Base-by-base conservation (phyloP, 2,329 filamentous ascomycete genomes). In the Shiraia sp. region DNA sequence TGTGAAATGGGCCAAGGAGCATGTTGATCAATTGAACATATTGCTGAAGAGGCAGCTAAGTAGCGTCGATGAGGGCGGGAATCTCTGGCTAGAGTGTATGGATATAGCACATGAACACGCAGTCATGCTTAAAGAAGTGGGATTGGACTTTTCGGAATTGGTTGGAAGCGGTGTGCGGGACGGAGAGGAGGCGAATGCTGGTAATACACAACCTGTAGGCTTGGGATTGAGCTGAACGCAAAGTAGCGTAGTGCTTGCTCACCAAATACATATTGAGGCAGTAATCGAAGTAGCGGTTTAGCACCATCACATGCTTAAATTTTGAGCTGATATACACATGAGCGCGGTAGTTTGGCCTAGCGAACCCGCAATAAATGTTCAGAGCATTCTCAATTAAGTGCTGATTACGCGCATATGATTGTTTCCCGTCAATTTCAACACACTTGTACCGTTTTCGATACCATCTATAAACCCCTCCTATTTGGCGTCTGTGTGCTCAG, bases 1-100 rank as follows among this genome's bases (percentile, higher is more conserved):
- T 58, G 92, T 99, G 59, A 95, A 92, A 65, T 99, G 93, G 93
- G 91, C 90, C n/a, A 97, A 96, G 70, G 87, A 93, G 57, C 85
- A 95, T 65, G 83, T 97, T 1, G 91, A 96, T 57, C 84, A 84
- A 2, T 97, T 97, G 75, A 97, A 96, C 60, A 79, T 78, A 32
- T 83, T 93, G 36, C 76, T 99, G 26, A 82, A 80, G 25, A 79
- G 92, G 45, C 93, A 97, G 71, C 75, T 99, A 47, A 95, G 90
- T 71, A 90, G 88, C 63, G 87, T 93, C 2, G 86, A 95, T 47
- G 79, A 77, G 35, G 84, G 80, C n/a, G 86, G 86, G 10, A 78
- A 82, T 31, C 79, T 88, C 1, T 96, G 90, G 88, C 80, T 80
- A 38, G 81, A 88, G 60, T 97, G 93, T 70, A 84, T 96, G 75